Evolutionary conservation across 202 grass and related monocot species (phyloP).

Genomic region (Dendrocalamus latiflorus): DNA sequence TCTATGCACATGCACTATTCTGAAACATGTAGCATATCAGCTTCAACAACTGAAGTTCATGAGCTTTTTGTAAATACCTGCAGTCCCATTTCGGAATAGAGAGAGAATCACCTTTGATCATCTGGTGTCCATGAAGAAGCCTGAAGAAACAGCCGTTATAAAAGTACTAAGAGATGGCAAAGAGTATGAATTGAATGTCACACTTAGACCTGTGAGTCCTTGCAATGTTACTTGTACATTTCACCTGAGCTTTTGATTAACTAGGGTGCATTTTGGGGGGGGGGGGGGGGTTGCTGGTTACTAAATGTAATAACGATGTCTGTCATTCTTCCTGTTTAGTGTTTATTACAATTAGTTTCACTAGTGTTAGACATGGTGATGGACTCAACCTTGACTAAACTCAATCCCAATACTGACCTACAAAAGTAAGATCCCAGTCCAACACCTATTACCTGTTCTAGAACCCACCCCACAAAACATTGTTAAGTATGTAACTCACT

Average conservation of each 20-base stretch:
- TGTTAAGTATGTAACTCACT: background rate
- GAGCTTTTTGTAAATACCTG: slow-evolving; percentile 27
- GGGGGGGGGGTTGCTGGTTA: background rate
- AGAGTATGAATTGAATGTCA: slow-evolving; percentile 66
- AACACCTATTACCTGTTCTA: slow-evolving; percentile 5
- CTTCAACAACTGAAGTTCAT: slow-evolving; percentile 16
- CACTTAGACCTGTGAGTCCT: slow-evolving; percentile 74
- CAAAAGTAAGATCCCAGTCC: background rate
- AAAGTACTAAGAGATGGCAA: slow-evolving; percentile 78
- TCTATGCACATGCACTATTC: background rate
- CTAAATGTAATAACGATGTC: slow-evolving; percentile 7
- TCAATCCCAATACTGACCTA: background rate
- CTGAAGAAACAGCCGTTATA: slow-evolving; percentile 64
- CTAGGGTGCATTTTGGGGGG: background rate
- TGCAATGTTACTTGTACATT: slow-evolving; percentile 21
- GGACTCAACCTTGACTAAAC: slow-evolving; percentile 6
- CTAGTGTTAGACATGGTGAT: slow-evolving; percentile 4
- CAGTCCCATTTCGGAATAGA: slow-evolving; percentile 97
- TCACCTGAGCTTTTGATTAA: slow-evolving; percentile 1
- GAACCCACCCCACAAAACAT: background rate
- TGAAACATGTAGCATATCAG: slow-evolving; percentile 1
- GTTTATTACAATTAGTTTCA: slow-evolving; percentile 1
- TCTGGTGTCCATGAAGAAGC: slow-evolving; percentile 97
- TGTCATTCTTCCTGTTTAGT: slow-evolving; percentile 10
- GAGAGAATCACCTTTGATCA: slow-evolving; percentile 99